Conservation (phyloP, 2,329 filamentous ascomycete genomes). For the Rhexocercosporidium sp. region DNA sequence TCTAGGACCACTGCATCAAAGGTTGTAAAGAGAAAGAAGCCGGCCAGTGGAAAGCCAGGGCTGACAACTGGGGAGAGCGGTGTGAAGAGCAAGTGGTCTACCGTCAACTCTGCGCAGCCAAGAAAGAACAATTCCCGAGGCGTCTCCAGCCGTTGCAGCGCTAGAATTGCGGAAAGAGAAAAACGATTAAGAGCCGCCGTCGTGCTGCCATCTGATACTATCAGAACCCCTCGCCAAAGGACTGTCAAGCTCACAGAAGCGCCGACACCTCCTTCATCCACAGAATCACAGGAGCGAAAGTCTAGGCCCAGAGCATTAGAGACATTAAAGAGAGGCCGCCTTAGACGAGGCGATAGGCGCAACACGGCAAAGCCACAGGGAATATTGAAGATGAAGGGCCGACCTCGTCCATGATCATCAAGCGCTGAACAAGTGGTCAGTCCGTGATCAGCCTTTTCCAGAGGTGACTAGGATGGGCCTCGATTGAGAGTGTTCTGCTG, state of each 20-base stretch:
- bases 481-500: not conserved
- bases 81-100: constrained; percentile 9
- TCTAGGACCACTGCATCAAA: constrained; percentile 9
- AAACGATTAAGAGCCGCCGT: constrained; percentile 8
- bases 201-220: not conserved
- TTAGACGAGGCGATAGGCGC: constrained; percentile 8
- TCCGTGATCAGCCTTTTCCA: not conserved
- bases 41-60: constrained; percentile 8
- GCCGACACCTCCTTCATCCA: constrained; percentile 3
- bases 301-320: constrained; percentile 4
- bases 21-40: constrained; percentile 1
- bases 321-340: constrained; percentile 12
- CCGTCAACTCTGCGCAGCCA: constrained; percentile 6
- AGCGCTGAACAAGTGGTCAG: constrained; percentile 6
- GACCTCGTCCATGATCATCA: constrained; percentile 6
- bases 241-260: constrained; percentile 9
- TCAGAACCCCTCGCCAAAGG: constrained; percentile 5
- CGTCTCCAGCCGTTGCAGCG: not conserved
- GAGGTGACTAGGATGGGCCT: not conserved
- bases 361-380: not conserved
- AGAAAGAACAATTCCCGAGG: not conserved
- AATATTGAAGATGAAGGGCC: constrained; percentile 9
- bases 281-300: constrained; percentile 2
- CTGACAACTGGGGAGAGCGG: constrained; percentile 7
- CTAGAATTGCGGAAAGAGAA: constrained; percentile 13